Percentiles rank a stretch among this genome's conserved stretches.
These are phyloP conservation scores for Xerocomus alliaceus DNA, from an alignment of 1,284 basidiomycete species.

Conservation along the genomic window DNA sequence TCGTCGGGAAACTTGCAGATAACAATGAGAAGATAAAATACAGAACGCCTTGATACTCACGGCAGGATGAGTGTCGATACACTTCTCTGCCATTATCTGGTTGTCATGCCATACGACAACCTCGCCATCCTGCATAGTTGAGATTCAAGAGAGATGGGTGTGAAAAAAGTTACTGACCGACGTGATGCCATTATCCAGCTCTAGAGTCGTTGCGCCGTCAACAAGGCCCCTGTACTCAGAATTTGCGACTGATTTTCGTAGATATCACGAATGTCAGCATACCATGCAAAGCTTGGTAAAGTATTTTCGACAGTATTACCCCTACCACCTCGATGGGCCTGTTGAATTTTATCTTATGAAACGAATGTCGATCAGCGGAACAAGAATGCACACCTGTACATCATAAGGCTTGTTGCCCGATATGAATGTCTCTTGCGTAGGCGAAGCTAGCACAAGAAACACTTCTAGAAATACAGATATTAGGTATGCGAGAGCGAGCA, in stretches of 20 bases:
- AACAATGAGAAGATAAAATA: constrained; percentile 11
- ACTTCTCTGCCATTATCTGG: constrained; percentile 65
- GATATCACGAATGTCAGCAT: constrained; percentile 28
- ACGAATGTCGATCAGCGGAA: background rate
- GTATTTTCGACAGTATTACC: constrained; percentile 76
- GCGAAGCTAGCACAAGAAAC: constrained; percentile 34
- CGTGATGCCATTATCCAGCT: constrained; percentile 80
- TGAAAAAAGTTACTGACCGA: constrained; percentile 49
- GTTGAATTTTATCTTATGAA: constrained; percentile 3
- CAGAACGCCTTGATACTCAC: constrained; percentile 45
- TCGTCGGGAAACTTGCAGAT: constrained; percentile 55
- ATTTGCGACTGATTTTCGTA: constrained; percentile 3
- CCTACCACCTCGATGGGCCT: constrained; percentile 82
- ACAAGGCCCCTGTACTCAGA: constrained; percentile 63
- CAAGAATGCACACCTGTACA: constrained; percentile 49
- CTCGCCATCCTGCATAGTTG: constrained; percentile 62
- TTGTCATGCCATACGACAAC: constrained; percentile 85
- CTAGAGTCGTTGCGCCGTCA: constrained; percentile 75
- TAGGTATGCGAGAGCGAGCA: constrained; percentile 22
- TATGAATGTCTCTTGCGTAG: constrained; percentile 34
- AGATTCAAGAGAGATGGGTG: background rate
- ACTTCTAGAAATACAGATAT: constrained; percentile 2
- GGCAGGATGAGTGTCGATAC: constrained; percentile 67
- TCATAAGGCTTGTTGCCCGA: constrained; percentile 45
- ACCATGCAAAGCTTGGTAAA: constrained; percentile 78